Evolutionary conservation across 2,329 filamentous ascomycete genomes (phyloP), one percentile per base, ranked within the genome.

Genomic region (Dactylellina sp.): DNA sequence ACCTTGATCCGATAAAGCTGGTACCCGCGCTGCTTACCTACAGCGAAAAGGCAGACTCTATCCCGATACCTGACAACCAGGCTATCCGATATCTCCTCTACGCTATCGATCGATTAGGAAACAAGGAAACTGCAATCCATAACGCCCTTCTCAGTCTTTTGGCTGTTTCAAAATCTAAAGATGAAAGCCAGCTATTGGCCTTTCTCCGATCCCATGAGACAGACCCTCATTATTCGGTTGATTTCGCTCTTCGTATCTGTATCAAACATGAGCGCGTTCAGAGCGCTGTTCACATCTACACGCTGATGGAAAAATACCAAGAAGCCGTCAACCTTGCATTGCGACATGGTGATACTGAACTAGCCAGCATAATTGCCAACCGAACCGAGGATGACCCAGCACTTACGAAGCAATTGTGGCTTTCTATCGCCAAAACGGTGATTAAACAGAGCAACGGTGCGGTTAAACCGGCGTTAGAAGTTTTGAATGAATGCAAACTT

Each of bases 131-230:
- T 1, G 94, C 95, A 1, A 90, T 99, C 9, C 95, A 99, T 83
- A 99, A 99, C 81, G 98, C 95, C 0, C 87, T 99, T 4, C 92
- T 99, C 53, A 97, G 94, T 7, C 94, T 99, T 57, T 96, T 97
- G 80, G 95, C 95, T 2, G 93, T 93, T 0, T 90, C 95, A 77
- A 85, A 90, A 1, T 92, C 91, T 1, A 86, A 87, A 64, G 93
- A 96, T 65, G 95, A 99, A 82, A 89, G 91, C 0, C 91, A 90
- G 0, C 86, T 99, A 1, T 86, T 98, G 42, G 87, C 89, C 5
- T 99, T 99, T 80, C 88, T 99, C 5, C 91, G 97, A 81, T 89
- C 91, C 0, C 94, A 99, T 82, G 91, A 92, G 28, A 89, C 92
- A 56, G 91, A 95, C 79, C 91, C 91, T 49, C 87, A 88, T 49